phyloP scores from a whole-genome alignment of 495 filamentous ascomycete species.

The Neurospora sp. region DNA sequence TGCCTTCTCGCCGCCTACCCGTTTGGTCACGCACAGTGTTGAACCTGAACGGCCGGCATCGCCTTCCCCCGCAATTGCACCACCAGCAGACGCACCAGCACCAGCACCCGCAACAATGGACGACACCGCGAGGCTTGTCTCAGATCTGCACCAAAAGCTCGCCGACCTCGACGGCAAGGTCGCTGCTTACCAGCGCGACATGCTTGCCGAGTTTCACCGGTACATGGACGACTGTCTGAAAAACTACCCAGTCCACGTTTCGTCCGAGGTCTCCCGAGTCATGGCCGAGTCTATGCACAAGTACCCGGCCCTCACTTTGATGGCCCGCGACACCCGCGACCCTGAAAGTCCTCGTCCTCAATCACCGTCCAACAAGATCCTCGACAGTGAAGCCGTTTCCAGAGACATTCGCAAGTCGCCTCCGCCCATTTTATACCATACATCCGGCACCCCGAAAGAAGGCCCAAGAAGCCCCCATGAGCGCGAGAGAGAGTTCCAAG shows the following conservation, averaged over 20 bases:
- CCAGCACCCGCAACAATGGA: slow-evolving; percentile 28
- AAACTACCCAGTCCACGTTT: slow-evolving; percentile 34
- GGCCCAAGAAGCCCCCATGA: slow-evolving; percentile 34
- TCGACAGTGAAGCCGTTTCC: slow-evolving; percentile 9
- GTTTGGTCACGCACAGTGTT: slow-evolving; percentile 15
- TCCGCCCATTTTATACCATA: slow-evolving; percentile 32
- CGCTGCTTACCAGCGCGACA: slow-evolving; percentile 37
- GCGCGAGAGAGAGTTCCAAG: slow-evolving; percentile 47
- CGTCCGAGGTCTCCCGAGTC: slow-evolving; percentile 30
- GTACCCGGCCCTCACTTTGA: slow-evolving; percentile 29
- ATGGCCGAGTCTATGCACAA: slow-evolving; percentile 34
- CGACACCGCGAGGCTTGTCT: slow-evolving; percentile 36
- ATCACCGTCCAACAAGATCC: slow-evolving; percentile 8
- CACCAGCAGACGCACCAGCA: background rate
- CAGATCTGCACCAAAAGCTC: slow-evolving; percentile 41
- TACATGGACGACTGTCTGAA: slow-evolving; percentile 37
- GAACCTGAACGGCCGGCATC: slow-evolving; percentile 1
- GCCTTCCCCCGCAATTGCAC: background rate
- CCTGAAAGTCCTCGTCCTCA: slow-evolving; percentile 6
- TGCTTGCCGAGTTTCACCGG: slow-evolving; percentile 38
- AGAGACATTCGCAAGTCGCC: slow-evolving; percentile 29
- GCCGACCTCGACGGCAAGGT: slow-evolving; percentile 40
- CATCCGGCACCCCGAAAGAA: slow-evolving; percentile 25
- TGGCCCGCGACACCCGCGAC: background rate
- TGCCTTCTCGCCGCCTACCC: slow-evolving; percentile 7